phyloP scores from a whole-genome alignment of 148 eudicot genomes.

The Limonium bicolor region DNA sequence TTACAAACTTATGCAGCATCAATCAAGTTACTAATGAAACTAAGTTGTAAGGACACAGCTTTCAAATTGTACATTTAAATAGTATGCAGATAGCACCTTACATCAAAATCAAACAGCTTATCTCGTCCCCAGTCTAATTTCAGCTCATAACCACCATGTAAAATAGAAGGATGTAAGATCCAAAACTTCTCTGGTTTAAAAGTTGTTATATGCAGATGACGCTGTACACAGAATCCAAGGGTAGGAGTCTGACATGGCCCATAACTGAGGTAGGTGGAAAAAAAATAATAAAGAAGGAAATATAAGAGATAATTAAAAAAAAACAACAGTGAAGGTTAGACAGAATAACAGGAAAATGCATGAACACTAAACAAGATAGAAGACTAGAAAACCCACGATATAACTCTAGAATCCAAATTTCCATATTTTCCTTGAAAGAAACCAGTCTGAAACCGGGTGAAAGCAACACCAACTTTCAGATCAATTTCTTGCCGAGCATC shows the following conservation, averaged over 20 bases:
- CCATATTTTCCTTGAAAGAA: slow-evolving; percentile 96
- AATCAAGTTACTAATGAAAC: no score
- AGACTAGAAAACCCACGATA: slow-evolving; percentile 61
- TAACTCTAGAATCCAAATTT: slow-evolving; percentile 90
- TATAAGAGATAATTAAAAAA: slow-evolving; percentile 4
- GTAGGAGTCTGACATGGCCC: slow-evolving; percentile 99
- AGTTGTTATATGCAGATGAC: slow-evolving; percentile 69
- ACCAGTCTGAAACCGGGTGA: slow-evolving; percentile 80
- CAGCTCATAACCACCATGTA: slow-evolving; percentile 63
- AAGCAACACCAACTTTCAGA: slow-evolving; percentile 97
- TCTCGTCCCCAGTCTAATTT: slow-evolving; percentile 90
- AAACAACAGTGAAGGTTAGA: no score
- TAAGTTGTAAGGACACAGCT: no score
- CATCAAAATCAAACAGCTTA: slow-evolving; percentile 73
- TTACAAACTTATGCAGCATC: no score
- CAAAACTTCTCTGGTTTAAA: slow-evolving; percentile 88
- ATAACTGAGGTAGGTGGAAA: slow-evolving; percentile 37
- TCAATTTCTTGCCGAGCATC: slow-evolving; percentile 99
- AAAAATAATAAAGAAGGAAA: neutral
- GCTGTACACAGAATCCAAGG: slow-evolving; percentile 95
- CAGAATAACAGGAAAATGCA: neutral
- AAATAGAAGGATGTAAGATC: slow-evolving; percentile 64
- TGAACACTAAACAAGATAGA: neutral
- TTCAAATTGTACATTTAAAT: no score
- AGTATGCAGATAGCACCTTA: slow-evolving; percentile 14